Evolutionary conservation across 257 asterid genomes (phyloP), one percentile per base, ranked within the genome.

Genomic region (Primulina huaijiensis): DNA sequence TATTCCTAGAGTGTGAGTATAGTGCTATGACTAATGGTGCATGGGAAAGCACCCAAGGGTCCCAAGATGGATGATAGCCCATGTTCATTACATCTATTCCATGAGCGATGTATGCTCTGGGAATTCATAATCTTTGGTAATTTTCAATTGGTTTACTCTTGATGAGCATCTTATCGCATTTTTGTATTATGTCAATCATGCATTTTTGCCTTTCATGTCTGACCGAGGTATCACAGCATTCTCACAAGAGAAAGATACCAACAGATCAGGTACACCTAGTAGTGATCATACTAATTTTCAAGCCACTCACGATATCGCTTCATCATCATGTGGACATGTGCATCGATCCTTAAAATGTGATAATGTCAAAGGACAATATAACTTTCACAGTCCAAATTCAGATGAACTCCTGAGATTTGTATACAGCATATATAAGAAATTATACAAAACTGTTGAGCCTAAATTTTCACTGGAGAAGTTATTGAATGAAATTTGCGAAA

Each of bases 271-370:
- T 64, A 52, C 73, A 50, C 29, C 56, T 8, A 4, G 21, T 16
- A 35, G 46, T 30, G 63, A 30, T 46, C 68, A 64, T 46, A 70
- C 71, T 8, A 62, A 27, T 16, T 60, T 19, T 63, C 76, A 71
- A 19, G 60, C 57, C 38, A 71, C 75, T 37, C 73, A 65, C n/a
- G 78, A 78, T 64, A 65, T 83, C 14, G 88, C 82, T 34, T 83
- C 88, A 25, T 80, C 88, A 29, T 29, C 74, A 29, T 71, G 83
- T 52, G 88, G 88, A n/a, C 60, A 72, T 58, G 85, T 78, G 20
- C 78, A 25, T 69, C 52, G 80, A 33, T 76, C 78, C 50, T 65
- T 80, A 29, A 56, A 56, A 4, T 76, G 74, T 72, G 57, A 72
- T 38, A 60, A 55, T 27, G 55, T 63, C 50, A 16, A 20, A 25